Evolutionary conservation across 345 rosid species (phyloP).

Genomic region (Citrus hindsii): DNA sequence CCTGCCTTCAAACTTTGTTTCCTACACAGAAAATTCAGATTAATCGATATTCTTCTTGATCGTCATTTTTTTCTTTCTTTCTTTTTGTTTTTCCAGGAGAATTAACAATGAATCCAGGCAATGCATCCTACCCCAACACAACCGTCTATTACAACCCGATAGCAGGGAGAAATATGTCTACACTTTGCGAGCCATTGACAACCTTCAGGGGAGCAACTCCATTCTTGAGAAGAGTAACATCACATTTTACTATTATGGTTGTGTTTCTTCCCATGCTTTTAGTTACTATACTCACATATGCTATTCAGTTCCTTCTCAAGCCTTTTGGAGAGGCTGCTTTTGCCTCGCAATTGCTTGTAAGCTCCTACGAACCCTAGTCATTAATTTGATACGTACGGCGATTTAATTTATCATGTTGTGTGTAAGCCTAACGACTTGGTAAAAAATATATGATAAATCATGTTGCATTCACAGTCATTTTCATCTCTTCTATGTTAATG

Average conservation of each 20-base stretch:
- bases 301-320: not conserved
- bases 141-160: not conserved
- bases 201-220: not conserved
- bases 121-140: not conserved
- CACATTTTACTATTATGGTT: not conserved
- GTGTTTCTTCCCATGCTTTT: not conserved
- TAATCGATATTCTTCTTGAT: not conserved
- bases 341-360: not conserved
- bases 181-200: not conserved
- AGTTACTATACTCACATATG: not conserved
- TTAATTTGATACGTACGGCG: too few relatives aligned
- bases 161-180: not conserved
- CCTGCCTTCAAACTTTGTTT: not conserved
- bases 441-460: too few relatives aligned
- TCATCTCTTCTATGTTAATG: too few relatives aligned
- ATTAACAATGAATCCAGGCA: too few relatives aligned
- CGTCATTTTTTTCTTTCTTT: not conserved
- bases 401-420: too few relatives aligned
- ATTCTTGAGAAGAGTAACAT: not conserved
- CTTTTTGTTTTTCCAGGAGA: not conserved
- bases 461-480: too few relatives aligned
- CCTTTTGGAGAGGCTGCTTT: not conserved
- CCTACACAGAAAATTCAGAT: not conserved
- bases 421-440: too few relatives aligned
- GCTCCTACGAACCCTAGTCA: not conserved